Evolutionary conservation across 768 basidiomycete genomes (phyloP).

Genomic region (Crassisporium funariophilum): DNA sequence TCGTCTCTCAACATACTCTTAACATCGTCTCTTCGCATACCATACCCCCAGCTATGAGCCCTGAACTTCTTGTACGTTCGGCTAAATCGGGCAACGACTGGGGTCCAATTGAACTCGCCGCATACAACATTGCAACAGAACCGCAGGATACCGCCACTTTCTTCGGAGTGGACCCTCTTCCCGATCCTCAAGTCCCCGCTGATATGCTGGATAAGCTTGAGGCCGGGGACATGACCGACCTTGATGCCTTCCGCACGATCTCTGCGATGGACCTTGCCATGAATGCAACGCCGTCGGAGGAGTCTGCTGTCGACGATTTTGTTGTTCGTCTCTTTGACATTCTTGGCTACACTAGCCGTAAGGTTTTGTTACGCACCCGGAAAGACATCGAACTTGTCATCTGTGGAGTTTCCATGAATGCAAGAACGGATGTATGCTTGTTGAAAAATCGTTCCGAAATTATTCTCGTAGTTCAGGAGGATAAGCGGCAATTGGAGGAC

Average conservation of each 20-base stretch:
- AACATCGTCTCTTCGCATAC: neutral
- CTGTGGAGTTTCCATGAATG: conserved; percentile 27
- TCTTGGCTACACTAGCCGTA: conserved; percentile 22
- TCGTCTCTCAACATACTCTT: too few relatives aligned
- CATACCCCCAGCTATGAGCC: neutral
- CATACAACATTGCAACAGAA: conserved; percentile 2
- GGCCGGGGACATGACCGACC: conserved; percentile 8
- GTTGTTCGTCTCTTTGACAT: conserved; percentile 25
- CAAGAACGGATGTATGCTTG: conserved; percentile 33
- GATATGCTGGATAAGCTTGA: conserved; percentile 8
- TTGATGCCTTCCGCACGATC: conserved; percentile 14
- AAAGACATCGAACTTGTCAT: conserved; percentile 27
- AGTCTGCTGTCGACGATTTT: conserved; percentile 39
- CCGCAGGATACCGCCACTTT: conserved; percentile 24
- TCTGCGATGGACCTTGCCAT: conserved; percentile 23
- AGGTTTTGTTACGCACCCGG: conserved; percentile 19
- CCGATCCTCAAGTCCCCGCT: conserved; percentile 15
- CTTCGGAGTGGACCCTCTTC: conserved; percentile 20
- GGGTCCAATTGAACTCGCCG: neutral
- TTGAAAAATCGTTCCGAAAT: conserved; percentile 17
- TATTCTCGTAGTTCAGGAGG: conserved; percentile 22
- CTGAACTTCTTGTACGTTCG: neutral
- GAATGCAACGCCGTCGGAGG: conserved; percentile 16
- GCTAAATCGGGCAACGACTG: conserved; percentile 8
- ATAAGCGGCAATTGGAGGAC: conserved; percentile 13